A percentile compares a stretch with the other conserved stretches of the same genome.
These are phyloP conservation scores for Calonectria crousiana DNA, from an alignment of 2,329 filamentous ascomycete species.

Conservation along the genomic window DNA sequence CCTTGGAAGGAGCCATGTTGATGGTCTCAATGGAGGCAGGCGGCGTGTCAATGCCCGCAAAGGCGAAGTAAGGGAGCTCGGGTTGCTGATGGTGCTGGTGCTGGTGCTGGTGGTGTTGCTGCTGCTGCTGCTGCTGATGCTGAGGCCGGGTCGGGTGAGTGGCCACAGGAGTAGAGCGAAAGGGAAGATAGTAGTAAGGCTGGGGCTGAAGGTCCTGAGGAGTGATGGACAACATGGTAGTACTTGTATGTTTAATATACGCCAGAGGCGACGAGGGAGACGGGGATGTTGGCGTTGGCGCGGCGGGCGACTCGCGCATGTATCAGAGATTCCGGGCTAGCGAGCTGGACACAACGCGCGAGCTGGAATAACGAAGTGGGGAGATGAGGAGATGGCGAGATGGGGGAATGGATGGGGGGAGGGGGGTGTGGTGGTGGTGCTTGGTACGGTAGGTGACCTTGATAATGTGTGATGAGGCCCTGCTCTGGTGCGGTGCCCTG, in stretches of 20 bases:
- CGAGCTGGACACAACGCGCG: conserved; percentile 42
- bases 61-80: conserved; percentile 37
- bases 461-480: conserved; percentile 18
- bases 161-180: conserved; percentile 20
- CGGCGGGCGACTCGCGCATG: conserved; percentile 45
- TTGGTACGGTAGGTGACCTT: conserved; percentile 21
- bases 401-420: conserved; percentile 36
- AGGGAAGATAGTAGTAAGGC: conserved; percentile 41
- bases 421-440: conserved; percentile 40
- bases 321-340: conserved; percentile 45
- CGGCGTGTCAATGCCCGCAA: conserved; percentile 31
- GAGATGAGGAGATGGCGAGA: conserved; percentile 37
- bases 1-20: conserved; percentile 36
- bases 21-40: conserved; percentile 33
- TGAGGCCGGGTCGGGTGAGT: conserved; percentile 8
- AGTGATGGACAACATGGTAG: conserved; percentile 47
- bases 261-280: conserved; percentile 39
- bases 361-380: conserved; percentile 26
- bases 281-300: conserved; percentile 39
- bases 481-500: conserved; percentile 17
- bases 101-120: conserved; percentile 10
- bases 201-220: conserved; percentile 42
- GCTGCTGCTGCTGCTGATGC: conserved; percentile 24
- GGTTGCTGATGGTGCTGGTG: conserved; percentile 32
- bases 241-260: conserved; percentile 46